A percentile compares a stretch with the other conserved stretches of the same genome.
Evolutionary conservation across 805 yeast genomes (phyloP).

Genomic region (Wickerhamomyces hampshirensis): DNA sequence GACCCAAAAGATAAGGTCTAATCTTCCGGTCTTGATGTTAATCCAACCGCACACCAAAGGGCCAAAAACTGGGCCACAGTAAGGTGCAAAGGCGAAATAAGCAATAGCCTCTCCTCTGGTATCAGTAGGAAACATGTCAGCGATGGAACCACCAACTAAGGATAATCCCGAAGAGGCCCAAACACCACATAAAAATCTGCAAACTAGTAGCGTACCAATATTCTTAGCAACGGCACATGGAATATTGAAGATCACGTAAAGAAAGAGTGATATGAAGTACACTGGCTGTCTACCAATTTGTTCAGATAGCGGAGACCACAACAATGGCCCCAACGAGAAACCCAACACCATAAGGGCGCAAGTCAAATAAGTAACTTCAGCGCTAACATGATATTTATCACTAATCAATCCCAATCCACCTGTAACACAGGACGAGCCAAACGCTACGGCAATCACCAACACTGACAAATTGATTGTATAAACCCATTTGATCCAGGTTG

Average conservation of each 20-base stretch:
- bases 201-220: constrained; percentile 73
- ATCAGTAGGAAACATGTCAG: constrained; percentile 79
- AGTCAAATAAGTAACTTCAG: constrained; percentile 73
- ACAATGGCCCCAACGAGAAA: constrained; percentile 77
- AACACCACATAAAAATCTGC: constrained; percentile 85
- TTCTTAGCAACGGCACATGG: constrained; percentile 85
- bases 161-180: constrained; percentile 80
- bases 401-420: constrained; percentile 73
- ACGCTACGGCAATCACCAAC: constrained; percentile 84
- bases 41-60: constrained; percentile 87
- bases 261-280: constrained; percentile 67
- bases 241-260: constrained; percentile 75
- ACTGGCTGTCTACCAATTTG: constrained; percentile 83
- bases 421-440: constrained; percentile 87
- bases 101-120: constrained; percentile 89
- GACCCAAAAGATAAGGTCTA: constrained; percentile 80
- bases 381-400: constrained; percentile 62
- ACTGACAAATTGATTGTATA: constrained; percentile 67
- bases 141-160: constrained; percentile 86
- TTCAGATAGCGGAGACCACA: constrained; percentile 89
- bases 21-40: constrained; percentile 60
- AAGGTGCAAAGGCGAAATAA: constrained; percentile 87
- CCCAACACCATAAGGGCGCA: constrained; percentile 89
- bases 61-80: constrained; percentile 89
- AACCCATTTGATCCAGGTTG: constrained; percentile 45